These are phyloP conservation scores for Desmodesmus armatus DNA, from an alignment of 139 green algal genomes.

Conservation along the genomic window DNA sequence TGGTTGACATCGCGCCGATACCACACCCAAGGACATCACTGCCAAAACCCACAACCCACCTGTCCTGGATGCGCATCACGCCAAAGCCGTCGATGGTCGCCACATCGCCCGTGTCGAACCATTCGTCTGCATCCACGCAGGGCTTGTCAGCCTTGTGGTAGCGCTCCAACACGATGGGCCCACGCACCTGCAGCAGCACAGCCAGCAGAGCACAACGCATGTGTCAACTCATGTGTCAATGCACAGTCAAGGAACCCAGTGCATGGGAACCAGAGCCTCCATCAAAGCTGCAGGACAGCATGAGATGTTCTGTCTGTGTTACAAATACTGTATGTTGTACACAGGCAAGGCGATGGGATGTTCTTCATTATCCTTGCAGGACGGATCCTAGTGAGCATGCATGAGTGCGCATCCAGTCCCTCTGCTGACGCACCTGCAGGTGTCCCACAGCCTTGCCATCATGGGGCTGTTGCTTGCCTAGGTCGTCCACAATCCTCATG, in stretches of 20 bases:
- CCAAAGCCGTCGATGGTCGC: conserved; percentile 77
- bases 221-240: too few species aligned
- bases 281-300: too few species aligned
- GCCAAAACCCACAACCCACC: conserved; percentile 21
- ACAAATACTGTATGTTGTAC: too few species aligned
- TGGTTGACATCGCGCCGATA: too few species aligned
- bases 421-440: conserved; percentile 61
- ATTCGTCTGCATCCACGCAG: conserved; percentile 12
- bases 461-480: conserved; percentile 51
- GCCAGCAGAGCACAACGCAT: neutral
- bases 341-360: too few species aligned
- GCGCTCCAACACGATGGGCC: conserved; percentile 58
- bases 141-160: conserved; percentile 65
- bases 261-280: too few species aligned
- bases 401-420: neutral
- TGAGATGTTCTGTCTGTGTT: too few species aligned
- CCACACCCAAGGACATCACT: neutral
- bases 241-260: too few species aligned
- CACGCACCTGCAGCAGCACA: conserved; percentile 59
- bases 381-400: too few species aligned
- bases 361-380: neutral
- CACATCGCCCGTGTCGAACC: conserved; percentile 80
- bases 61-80: conserved; percentile 79
- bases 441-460: conserved; percentile 68
- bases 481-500: conserved; percentile 68